A percentile compares a stretch with the other conserved stretches of the same genome.
Conservation (phyloP, 2,329 filamentous ascomycete species). For the Diplocarpon rosae region DNA sequence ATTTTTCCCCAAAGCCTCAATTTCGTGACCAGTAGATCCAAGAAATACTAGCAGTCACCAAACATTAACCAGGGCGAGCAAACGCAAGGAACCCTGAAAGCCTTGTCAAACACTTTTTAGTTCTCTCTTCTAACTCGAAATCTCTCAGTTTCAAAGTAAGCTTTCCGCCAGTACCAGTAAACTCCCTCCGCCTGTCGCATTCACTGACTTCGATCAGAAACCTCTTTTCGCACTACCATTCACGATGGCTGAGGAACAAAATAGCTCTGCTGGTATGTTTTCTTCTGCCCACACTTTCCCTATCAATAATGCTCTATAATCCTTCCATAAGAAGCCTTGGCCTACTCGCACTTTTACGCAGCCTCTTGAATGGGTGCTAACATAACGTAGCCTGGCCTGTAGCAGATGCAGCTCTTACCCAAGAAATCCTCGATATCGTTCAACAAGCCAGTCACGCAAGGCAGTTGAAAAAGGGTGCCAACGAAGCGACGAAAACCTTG, state of each 20-base stretch:
- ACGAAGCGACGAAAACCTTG: slow-evolving; percentile 78
- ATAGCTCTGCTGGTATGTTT: slow-evolving; percentile 23
- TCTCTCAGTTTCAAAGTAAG: slow-evolving; percentile 5
- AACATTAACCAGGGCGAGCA: slow-evolving; percentile 41
- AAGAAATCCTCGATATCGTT: slow-evolving; percentile 73
- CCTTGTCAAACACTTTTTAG: neutral
- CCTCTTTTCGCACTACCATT: slow-evolving; percentile 2
- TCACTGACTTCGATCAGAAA: slow-evolving; percentile 6
- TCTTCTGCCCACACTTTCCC: neutral
- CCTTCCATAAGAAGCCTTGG: too few species aligned
- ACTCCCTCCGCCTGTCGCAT: neutral
- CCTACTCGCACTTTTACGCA: neutral
- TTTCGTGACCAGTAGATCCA: slow-evolving; percentile 1
- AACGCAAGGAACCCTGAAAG: slow-evolving; percentile 49
- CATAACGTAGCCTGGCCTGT: slow-evolving; percentile 50
- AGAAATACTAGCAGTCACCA: slow-evolving; percentile 1
- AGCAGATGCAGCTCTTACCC: slow-evolving; percentile 62
- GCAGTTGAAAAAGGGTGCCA: slow-evolving; percentile 83
- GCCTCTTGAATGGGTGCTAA: neutral
- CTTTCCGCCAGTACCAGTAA: neutral
- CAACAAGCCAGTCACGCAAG: slow-evolving; percentile 48
- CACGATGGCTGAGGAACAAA: slow-evolving; percentile 28
- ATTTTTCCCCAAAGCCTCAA: too few species aligned
- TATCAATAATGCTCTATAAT: neutral
- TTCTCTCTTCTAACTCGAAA: neutral